These are phyloP conservation scores for Melaleuca quinquenervia DNA, from an alignment of 345 rosid species.

Conservation along the genomic window DNA sequence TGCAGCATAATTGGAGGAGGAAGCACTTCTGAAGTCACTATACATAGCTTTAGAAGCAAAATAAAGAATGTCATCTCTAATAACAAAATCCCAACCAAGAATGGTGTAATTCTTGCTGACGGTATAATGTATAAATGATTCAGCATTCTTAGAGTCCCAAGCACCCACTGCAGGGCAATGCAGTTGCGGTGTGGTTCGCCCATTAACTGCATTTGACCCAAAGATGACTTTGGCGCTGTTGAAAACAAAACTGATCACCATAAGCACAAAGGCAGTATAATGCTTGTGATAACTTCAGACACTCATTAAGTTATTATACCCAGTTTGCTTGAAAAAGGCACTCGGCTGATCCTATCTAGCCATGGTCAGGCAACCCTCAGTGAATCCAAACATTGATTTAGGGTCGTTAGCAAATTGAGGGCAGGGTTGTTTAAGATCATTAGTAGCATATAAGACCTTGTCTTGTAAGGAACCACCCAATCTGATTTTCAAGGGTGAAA, in stretches of 20 bases:
- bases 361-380: constrained; percentile 53
- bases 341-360: constrained; percentile 60
- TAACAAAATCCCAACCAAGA: constrained; percentile 72
- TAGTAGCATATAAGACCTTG: constrained; percentile 43
- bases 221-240: constrained; percentile 60
- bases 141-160: constrained; percentile 64
- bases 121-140: constrained; percentile 52
- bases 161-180: constrained; percentile 50
- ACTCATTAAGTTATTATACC: constrained; percentile 16
- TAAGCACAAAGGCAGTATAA: neutral
- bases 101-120: constrained; percentile 35
- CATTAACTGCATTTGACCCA: constrained; percentile 63
- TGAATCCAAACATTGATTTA: constrained; percentile 42
- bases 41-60: neutral
- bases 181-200: constrained; percentile 13
- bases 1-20: neutral
- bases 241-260: neutral
- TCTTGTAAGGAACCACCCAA: constrained; percentile 60
- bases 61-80: neutral
- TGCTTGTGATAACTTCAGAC: neutral
- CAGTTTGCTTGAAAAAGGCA: constrained; percentile 39
- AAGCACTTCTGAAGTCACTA: neutral
- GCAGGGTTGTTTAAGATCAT: constrained; percentile 21
- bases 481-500: constrained; percentile 63
- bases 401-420: constrained; percentile 24